These are phyloP conservation scores for Clonostachys rosea DNA, from an alignment of 2,329 filamentous ascomycete genomes.

Conservation along the genomic window DNA sequence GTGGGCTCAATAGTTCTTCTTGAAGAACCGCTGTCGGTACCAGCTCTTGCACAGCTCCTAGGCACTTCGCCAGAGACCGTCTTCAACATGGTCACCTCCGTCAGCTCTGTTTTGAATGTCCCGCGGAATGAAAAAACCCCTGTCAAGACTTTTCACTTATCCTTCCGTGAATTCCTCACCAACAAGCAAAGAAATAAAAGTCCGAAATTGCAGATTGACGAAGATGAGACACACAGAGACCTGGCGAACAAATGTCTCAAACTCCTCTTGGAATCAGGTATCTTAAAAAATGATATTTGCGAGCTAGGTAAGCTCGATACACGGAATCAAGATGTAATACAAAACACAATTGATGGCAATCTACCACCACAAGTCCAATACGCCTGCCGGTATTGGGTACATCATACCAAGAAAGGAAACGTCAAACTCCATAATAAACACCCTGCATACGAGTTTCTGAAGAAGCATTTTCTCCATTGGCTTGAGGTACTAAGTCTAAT, in stretches of 20 bases:
- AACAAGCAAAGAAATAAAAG: background rate
- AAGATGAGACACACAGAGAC: background rate
- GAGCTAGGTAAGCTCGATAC: background rate
- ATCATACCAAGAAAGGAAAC: background rate
- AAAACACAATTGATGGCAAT: background rate
- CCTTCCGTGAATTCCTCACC: constrained; percentile 1
- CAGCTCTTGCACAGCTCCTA: background rate
- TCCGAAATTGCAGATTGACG: background rate
- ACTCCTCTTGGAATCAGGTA: background rate
- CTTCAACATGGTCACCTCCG: background rate
- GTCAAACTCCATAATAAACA: background rate
- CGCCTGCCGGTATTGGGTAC: background rate
- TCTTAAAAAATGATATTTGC: background rate
- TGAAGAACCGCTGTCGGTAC: background rate
- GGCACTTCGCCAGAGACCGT: background rate
- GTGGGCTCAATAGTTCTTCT: constrained; percentile 1
- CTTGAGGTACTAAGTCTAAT: background rate
- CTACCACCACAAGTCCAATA: constrained; percentile 1
- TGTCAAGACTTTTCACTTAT: background rate
- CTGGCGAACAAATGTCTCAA: background rate
- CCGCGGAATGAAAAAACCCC: background rate
- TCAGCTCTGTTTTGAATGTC: background rate
- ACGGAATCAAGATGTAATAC: background rate
- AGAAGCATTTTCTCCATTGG: background rate
- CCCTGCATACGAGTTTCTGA: background rate